Percentiles rank a stretch among this genome's conserved stretches.
Evolutionary conservation across 2,329 filamentous ascomycete species (phyloP).

Genomic region (Diaporthe amygdali): DNA sequence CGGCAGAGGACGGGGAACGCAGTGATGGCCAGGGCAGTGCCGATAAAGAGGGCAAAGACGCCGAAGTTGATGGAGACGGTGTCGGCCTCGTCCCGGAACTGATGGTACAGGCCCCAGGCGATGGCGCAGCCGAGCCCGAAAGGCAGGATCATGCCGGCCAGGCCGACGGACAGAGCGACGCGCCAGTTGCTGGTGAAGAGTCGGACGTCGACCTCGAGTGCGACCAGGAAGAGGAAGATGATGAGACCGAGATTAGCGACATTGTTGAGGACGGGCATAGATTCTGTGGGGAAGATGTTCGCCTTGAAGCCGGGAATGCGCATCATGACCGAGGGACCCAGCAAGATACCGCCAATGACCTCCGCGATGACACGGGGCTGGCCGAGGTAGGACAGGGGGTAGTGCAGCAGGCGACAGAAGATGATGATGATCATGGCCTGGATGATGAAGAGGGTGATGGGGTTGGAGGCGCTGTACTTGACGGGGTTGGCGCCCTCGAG

Average conservation of each 20-base stretch:
- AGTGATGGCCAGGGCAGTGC: constrained; percentile 92
- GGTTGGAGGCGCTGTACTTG: constrained; percentile 65
- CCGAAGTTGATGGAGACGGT: constrained; percentile 52
- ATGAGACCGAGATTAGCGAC: constrained; percentile 85
- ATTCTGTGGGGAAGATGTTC: constrained; percentile 77
- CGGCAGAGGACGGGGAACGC: constrained; percentile 91
- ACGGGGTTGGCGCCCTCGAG: constrained; percentile 69
- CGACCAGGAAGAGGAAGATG: constrained; percentile 86
- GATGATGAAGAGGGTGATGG: constrained; percentile 73
- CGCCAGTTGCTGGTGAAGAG: constrained; percentile 82
- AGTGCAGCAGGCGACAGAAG: constrained; percentile 75
- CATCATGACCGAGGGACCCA: constrained; percentile 88
- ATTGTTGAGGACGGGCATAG: constrained; percentile 76
- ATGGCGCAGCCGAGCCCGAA: constrained; percentile 84
- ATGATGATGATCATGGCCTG: constrained; percentile 75
- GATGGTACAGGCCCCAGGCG: constrained; percentile 78
- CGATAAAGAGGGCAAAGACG: constrained; percentile 75
- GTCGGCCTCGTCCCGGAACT: constrained; percentile 61
- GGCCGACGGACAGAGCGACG: constrained; percentile 76
- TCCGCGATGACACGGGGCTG: constrained; percentile 82
- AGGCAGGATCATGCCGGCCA: constrained; percentile 80
- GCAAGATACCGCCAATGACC: constrained; percentile 78
- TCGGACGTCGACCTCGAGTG: constrained; percentile 83
- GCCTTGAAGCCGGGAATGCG: constrained; percentile 79
- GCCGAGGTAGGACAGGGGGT: constrained; percentile 70